phyloP scores from a whole-genome alignment of 2,329 filamentous ascomycete genomes.

The Fusarium acutatum region DNA sequence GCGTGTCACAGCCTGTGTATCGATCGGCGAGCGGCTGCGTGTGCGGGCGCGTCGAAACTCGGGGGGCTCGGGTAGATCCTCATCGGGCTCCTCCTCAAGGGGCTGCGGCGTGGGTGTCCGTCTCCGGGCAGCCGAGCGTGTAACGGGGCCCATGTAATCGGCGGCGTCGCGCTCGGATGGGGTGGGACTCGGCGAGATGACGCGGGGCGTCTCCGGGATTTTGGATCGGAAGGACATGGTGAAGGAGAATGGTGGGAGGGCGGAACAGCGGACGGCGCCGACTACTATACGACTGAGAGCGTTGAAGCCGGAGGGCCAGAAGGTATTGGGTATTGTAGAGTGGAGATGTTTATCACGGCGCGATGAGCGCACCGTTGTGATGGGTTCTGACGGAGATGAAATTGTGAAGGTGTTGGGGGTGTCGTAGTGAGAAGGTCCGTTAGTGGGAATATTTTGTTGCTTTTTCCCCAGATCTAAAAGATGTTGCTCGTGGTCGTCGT shows the following conservation, averaged over 20 bases:
- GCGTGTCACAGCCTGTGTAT: constrained; percentile 59
- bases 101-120: constrained; percentile 64
- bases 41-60: constrained; percentile 71
- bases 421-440: constrained; percentile 13
- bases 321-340: constrained; percentile 41
- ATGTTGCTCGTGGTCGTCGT: constrained; percentile 29
- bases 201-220: constrained; percentile 81
- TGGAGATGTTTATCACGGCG: constrained; percentile 63
- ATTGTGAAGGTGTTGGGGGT: constrained; percentile 32
- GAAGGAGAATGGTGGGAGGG: constrained; percentile 67
- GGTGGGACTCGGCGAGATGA: constrained; percentile 89
- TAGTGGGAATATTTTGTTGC: constrained; percentile 40
- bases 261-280: constrained; percentile 64
- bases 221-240: constrained; percentile 62
- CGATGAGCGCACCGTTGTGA: constrained; percentile 46
- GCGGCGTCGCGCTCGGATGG: constrained; percentile 46
- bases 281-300: constrained; percentile 60
- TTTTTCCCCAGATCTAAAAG: constrained; percentile 26
- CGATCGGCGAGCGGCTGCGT: constrained; percentile 75
- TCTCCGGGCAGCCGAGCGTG: constrained; percentile 74
- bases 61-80: constrained; percentile 56
- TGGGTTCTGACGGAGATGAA: constrained; percentile 18
- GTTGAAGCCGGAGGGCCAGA: constrained; percentile 59
- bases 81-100: constrained; percentile 66
- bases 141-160: constrained; percentile 75